Evolutionary conservation across 257 asterid species (phyloP).

Genomic region (Orobanche coerulescens): DNA sequence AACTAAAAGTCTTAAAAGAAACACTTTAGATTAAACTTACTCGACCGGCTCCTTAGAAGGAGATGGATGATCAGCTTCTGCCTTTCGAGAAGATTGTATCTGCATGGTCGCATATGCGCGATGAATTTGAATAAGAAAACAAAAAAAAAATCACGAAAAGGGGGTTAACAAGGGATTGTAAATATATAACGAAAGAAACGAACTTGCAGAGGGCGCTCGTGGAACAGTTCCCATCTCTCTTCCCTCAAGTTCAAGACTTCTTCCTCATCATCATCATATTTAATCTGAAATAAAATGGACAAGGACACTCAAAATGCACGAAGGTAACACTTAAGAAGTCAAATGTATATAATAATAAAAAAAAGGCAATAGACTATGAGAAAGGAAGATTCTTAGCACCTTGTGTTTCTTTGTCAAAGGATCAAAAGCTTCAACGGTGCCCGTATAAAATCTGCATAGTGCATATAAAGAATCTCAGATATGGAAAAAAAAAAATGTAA

Average conservation of each 20-base stretch:
- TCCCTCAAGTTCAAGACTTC: slow-evolving; percentile 26
- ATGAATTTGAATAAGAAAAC: too few relatives aligned
- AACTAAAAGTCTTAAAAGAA: background rate
- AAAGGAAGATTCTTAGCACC: slow-evolving; percentile 24
- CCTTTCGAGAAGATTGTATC: background rate
- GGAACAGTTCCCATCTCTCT: slow-evolving; percentile 37
- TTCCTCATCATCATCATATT: slow-evolving; percentile 31
- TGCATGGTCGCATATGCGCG: background rate
- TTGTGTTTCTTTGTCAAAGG: slow-evolving; percentile 33
- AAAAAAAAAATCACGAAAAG: background rate
- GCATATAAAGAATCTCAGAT: slow-evolving; percentile 6
- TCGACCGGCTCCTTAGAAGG: background rate
- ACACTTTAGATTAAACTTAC: background rate
- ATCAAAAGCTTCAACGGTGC: slow-evolving; percentile 34
- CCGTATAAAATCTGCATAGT: slow-evolving; percentile 38
- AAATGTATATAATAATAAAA: background rate
- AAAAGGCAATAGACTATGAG: background rate
- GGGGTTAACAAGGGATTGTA: background rate
- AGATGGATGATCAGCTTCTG: background rate
- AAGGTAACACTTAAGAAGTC: background rate
- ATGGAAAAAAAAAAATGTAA: background rate
- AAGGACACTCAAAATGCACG: background rate
- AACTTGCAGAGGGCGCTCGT: background rate
- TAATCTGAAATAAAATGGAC: slow-evolving; percentile 29
- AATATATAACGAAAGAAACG: background rate